A percentile compares a stretch with the other conserved stretches of the same genome.
Evolutionary conservation across 1,284 basidiomycete genomes (phyloP).

Genomic region (Xerocomus nothofagi): DNA sequence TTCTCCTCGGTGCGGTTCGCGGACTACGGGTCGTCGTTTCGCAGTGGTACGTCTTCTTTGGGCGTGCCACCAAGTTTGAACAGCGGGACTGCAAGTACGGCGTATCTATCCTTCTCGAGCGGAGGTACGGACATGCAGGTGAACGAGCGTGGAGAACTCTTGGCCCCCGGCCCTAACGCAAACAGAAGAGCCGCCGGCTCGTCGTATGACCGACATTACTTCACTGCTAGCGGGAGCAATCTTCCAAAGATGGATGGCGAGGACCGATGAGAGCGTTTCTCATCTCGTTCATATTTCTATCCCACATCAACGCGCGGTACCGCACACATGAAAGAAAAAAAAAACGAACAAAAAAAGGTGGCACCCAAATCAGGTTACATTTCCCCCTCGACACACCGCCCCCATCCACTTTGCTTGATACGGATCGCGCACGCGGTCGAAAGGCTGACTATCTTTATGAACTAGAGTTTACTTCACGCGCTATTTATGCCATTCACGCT

Average conservation of each 20-base stretch:
- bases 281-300: background rate
- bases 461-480: slow-evolving; percentile 12
- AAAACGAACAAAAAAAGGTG: background rate
- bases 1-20: slow-evolving; percentile 30
- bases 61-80: slow-evolving; percentile 1
- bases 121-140: slow-evolving; percentile 21
- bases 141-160: slow-evolving; percentile 34
- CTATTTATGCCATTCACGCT: slow-evolving; percentile 31
- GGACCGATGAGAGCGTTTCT: slow-evolving; percentile 5
- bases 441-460: slow-evolving; percentile 30
- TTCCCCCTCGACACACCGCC: background rate
- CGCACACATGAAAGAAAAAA: background rate
- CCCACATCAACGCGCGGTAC: slow-evolving; percentile 3
- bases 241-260: slow-evolving; percentile 9
- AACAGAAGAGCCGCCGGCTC: slow-evolving; percentile 6
- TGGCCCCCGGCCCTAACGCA: background rate
- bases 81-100: slow-evolving; percentile 23
- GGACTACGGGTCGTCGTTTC: slow-evolving; percentile 16
- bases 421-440: slow-evolving; percentile 10
- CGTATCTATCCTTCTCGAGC: slow-evolving; percentile 32
- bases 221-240: slow-evolving; percentile 18
- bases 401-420: background rate
- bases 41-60: slow-evolving; percentile 11
- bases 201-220: slow-evolving; percentile 15
- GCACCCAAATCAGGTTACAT: background rate